phyloP scores from a whole-genome alignment of 768 basidiomycete species.

The Tulasnella sp. region DNA sequence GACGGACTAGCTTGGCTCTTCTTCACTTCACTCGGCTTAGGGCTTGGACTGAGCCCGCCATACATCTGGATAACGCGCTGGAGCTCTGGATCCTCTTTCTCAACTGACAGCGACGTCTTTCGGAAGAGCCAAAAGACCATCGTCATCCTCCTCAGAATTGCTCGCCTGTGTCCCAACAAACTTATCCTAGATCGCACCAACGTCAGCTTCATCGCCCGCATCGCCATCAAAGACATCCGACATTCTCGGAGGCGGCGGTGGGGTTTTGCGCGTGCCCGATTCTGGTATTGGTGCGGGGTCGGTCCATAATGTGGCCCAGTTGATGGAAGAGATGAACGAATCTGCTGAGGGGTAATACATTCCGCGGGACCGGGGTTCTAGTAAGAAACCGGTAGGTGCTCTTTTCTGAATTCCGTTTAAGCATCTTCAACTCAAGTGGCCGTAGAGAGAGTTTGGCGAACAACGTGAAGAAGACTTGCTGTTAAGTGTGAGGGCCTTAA shows the following conservation, averaged over 20 bases:
- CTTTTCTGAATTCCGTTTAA: no score
- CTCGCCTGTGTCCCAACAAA: constrained; percentile 28
- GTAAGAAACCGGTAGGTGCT: no score
- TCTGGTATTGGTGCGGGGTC: constrained; percentile 51
- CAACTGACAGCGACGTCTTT: background rate
- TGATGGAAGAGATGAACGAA: constrained; percentile 53
- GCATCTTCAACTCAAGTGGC: no score
- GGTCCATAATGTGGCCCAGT: constrained; percentile 62
- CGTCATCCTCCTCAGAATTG: constrained; percentile 13
- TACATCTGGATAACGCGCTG: background rate
- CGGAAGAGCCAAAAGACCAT: background rate
- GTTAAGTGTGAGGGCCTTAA: no score
- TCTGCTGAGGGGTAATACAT: constrained; percentile 42
- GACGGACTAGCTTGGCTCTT: background rate
- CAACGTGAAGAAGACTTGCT: no score
- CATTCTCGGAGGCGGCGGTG: background rate
- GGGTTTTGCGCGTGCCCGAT: constrained; percentile 49
- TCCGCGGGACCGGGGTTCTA: constrained; percentile 51
- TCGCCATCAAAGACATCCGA: background rate
- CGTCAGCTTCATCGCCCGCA: constrained; percentile 31
- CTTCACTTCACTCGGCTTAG: background rate
- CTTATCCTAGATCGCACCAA: constrained; percentile 49
- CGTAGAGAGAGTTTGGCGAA: no score
- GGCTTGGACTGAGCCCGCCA: background rate
- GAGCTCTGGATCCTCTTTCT: background rate